A percentile compares a stretch with the other conserved stretches of the same genome.
These are phyloP conservation scores for Lithospermum erythrorhizon DNA, from an alignment of 257 asterid species.

Conservation along the genomic window DNA sequence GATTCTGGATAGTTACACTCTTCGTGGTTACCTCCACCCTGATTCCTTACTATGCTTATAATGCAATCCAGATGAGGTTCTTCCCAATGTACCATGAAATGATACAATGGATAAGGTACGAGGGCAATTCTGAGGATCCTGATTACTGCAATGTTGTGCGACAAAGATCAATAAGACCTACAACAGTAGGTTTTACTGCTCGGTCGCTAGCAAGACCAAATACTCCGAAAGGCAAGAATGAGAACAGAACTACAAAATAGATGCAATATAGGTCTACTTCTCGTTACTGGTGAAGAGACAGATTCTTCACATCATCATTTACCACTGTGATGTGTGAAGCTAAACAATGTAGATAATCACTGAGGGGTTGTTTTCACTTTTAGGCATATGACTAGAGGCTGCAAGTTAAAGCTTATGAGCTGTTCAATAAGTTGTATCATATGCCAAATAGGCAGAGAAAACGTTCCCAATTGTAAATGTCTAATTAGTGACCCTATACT, in stretches of 20 bases:
- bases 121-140: slow-evolving; percentile 61
- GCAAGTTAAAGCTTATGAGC: no score
- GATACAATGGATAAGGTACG: slow-evolving; percentile 82
- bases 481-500: not conserved
- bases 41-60: slow-evolving; percentile 50
- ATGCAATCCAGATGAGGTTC: slow-evolving; percentile 31
- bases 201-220: slow-evolving; percentile 70
- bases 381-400: no score
- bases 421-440: not conserved
- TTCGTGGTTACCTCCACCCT: slow-evolving; percentile 32
- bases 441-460: not conserved
- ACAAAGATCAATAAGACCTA: slow-evolving; percentile 60
- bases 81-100: slow-evolving; percentile 65
- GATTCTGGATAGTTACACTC: slow-evolving; percentile 43
- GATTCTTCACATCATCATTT: no score
- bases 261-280: no score
- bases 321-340: no score
- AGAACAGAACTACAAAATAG: slow-evolving; percentile 14
- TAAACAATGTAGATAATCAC: no score
- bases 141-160: slow-evolving; percentile 59
- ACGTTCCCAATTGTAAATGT: not conserved
- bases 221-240: slow-evolving; percentile 31
- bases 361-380: no score
- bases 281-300: not conserved
- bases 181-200: slow-evolving; percentile 83